Evolutionary conservation across 352 stramenopile genomes (phyloP).

Genomic region (Phytophthora sansomeana): DNA sequence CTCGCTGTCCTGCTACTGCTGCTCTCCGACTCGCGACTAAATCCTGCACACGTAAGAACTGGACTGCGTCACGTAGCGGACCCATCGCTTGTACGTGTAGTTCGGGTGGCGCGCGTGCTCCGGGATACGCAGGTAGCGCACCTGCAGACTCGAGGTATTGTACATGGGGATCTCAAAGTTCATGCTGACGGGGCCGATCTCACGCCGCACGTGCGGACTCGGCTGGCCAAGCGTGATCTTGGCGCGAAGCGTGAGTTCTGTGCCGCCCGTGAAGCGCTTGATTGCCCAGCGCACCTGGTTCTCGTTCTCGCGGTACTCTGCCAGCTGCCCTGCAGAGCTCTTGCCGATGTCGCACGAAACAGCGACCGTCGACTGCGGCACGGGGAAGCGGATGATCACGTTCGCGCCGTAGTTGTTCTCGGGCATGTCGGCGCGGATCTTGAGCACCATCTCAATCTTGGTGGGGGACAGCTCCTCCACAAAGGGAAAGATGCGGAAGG

Average conservation of each 20-base stretch:
- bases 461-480: conserved; percentile 96
- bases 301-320: conserved; percentile 96
- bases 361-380: conserved; percentile 89
- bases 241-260: conserved; percentile 95
- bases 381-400: conserved; percentile 94
- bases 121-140: conserved; percentile 98
- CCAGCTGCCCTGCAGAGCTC: conserved; percentile 80
- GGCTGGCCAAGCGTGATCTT: conserved; percentile 91
- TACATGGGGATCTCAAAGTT: conserved; percentile 99
- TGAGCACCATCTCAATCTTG: conserved; percentile 94
- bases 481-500: conserved; percentile 98
- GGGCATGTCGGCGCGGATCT: conserved; percentile 94
- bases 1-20: conserved; percentile 28
- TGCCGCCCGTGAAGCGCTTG: conserved; percentile 96
- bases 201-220: conserved; percentile 84
- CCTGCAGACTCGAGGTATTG: conserved; percentile 98
- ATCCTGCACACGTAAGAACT: conserved; percentile 98
- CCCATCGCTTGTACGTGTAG: conserved; percentile 99
- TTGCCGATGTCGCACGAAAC: conserved; percentile 87
- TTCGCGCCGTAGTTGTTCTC: conserved; percentile 96
- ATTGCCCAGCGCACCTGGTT: conserved; percentile 97
- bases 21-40: conserved; percentile 56
- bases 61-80: conserved; percentile 99
- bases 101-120: conserved; percentile 95
- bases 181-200: conserved; percentile 98